These are phyloP conservation scores for Tympanopsis confertula DNA, from an alignment of 2,329 filamentous ascomycete genomes.

Conservation along the genomic window DNA sequence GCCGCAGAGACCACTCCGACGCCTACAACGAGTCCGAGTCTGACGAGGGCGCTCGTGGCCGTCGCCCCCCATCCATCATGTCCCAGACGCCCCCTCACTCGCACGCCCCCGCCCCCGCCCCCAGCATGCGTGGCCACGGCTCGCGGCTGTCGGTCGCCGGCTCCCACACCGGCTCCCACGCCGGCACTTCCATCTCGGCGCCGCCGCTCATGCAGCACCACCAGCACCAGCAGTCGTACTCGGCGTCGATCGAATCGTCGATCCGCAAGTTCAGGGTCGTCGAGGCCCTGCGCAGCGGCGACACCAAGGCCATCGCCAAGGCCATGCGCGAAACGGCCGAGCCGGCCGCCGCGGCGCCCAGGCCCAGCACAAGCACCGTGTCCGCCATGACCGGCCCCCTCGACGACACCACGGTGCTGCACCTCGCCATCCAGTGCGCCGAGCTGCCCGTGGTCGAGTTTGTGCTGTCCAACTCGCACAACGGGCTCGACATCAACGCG, in stretches of 20 bases:
- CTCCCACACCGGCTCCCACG: constrained; percentile 13
- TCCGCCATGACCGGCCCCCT: constrained; percentile 27
- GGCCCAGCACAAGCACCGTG: constrained; percentile 35
- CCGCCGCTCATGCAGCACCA: constrained; percentile 19
- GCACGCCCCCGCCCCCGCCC: constrained; percentile 4
- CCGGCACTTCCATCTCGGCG: constrained; percentile 18
- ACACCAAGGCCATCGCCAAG: constrained; percentile 80
- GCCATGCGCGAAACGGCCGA: constrained; percentile 61
- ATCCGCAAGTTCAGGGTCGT: constrained; percentile 90
- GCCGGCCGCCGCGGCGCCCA: constrained; percentile 39
- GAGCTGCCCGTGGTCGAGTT: constrained; percentile 88
- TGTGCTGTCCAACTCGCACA: constrained; percentile 60
- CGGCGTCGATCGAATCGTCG: constrained; percentile 71
- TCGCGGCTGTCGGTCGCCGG: constrained; percentile 1
- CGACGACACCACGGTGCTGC: constrained; percentile 80
- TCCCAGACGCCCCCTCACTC: constrained; percentile 1
- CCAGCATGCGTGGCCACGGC: neutral
- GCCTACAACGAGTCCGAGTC: constrained; percentile 12
- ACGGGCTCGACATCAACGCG: constrained; percentile 67
- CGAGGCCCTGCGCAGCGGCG: constrained; percentile 79
- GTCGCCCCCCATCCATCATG: constrained; percentile 1
- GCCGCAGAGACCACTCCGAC: constrained; percentile 27
- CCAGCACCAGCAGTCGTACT: constrained; percentile 22
- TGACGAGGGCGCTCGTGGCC: constrained; percentile 9
- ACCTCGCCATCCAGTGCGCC: constrained; percentile 90